These are phyloP conservation scores for Byssoonygena ceratinophila DNA, from an alignment of 2,329 filamentous ascomycete genomes.

Conservation along the genomic window DNA sequence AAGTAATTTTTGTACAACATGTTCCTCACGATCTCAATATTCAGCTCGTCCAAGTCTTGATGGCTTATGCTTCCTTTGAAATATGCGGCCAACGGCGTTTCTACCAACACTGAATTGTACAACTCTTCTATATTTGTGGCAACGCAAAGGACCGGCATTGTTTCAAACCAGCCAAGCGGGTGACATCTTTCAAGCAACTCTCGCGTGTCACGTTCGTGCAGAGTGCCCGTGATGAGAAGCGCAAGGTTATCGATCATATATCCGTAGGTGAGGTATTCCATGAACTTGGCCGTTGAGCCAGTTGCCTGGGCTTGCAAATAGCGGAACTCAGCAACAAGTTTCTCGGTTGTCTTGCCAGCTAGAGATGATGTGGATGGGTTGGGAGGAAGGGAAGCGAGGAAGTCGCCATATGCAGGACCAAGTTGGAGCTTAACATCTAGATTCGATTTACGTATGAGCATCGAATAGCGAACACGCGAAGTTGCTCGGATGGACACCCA, in stretches of 20 bases:
- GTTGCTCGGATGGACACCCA: slow-evolving; percentile 33
- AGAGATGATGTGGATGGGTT: slow-evolving; percentile 95
- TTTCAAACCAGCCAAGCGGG: slow-evolving; percentile 96
- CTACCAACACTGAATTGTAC: slow-evolving; percentile 94
- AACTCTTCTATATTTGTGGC: slow-evolving; percentile 97
- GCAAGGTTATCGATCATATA: slow-evolving; percentile 99
- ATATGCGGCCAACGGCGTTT: slow-evolving; percentile 89
- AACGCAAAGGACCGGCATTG: slow-evolving; percentile 93
- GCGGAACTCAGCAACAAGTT: slow-evolving; percentile 93
- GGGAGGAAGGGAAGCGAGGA: slow-evolving; percentile 82
- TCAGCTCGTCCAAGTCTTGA: slow-evolving; percentile 94
- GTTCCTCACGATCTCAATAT: slow-evolving; percentile 98
- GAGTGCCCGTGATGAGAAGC: slow-evolving; percentile 89
- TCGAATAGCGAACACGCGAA: not conserved
- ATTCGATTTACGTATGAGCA: not conserved
- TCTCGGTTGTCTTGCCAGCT: slow-evolving; percentile 91
- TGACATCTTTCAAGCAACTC: slow-evolving; percentile 94
- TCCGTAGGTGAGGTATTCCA: slow-evolving; percentile 96
- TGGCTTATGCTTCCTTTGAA: slow-evolving; percentile 96
- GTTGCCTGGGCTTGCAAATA: slow-evolving; percentile 91
- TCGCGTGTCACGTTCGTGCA: slow-evolving; percentile 92
- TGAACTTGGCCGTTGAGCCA: slow-evolving; percentile 83
- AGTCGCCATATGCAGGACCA: slow-evolving; percentile 91
- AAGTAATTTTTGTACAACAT: slow-evolving; percentile 99
- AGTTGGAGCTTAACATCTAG: slow-evolving; percentile 96